Evolutionary conservation across 768 basidiomycete species (phyloP), one percentile per base, ranked within the genome.

Genomic region (Coprinellus micaceus): DNA sequence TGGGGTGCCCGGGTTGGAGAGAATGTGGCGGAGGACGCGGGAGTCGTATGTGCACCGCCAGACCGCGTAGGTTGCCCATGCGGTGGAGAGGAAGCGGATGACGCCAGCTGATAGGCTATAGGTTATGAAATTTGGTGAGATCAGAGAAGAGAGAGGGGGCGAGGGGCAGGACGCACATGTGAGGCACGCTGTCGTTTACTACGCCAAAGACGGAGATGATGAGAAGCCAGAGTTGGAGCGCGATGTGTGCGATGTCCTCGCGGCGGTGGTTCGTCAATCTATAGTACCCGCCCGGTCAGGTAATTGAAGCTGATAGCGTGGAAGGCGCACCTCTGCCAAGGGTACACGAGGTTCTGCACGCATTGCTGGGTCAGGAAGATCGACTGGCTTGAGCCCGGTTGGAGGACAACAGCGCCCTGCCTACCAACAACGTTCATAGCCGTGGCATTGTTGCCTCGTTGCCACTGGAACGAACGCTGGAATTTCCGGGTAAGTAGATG

Each of bases 171-270:
- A 63, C 77, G 53, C 59, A 82, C 82, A 78, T 65, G 61, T 84
- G 83, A 17, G 84, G 80, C 2, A 82, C 75, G 1, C 82, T 83
- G 55, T 81, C 77, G 36, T 73, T 72, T 17, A 77, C 58, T 55
- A 83, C 74, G 2, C 77, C 79, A 26, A 77, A 64, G n/a, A 78
- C 58, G n/a, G 80, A 78, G 26, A 83, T 74, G 0, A 68, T 72
- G 24, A 83, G 69, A 5, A 84, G 70, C 81, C 81, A 84, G 62
- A 82, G 77, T 58, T 84, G 81, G 1, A 80, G 65, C 36, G 72
- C 66, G 21, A 83, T 67, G 58, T 77, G 71, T 1, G 78, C 69
- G 6, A 80, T 60, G 52, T 82, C 81, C 57, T 83, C 81, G 3
- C 80, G 71, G 24, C 66, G 69, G 19, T 72, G 71, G 47, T 79